Percentiles rank a stretch among this genome's conserved stretches.
phyloP scores from a whole-genome alignment of 1,139 yeast species.

The Protomyces inundatus region DNA sequence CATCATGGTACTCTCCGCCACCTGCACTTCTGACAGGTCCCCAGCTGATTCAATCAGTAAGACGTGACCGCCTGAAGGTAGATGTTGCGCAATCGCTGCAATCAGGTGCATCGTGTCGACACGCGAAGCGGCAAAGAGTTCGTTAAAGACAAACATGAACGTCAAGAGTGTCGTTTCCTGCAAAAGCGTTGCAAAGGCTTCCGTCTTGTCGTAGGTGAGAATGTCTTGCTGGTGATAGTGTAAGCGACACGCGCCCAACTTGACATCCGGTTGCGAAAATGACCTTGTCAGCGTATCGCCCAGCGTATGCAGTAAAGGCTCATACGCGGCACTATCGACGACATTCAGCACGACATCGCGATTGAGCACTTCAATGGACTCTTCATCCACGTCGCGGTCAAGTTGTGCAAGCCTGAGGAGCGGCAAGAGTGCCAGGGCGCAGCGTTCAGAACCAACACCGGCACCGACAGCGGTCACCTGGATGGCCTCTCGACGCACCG shows the following conservation, averaged over 20 bases:
- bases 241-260: background rate
- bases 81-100: conserved; percentile 4
- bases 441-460: conserved; percentile 20
- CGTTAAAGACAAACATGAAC: conserved; percentile 24
- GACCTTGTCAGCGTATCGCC: background rate
- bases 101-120: conserved; percentile 9
- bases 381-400: conserved; percentile 13
- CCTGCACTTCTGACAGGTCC: conserved; percentile 15
- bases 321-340: conserved; percentile 15
- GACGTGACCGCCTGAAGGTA: conserved; percentile 13
- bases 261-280: background rate
- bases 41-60: conserved; percentile 23
- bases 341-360: conserved; percentile 8
- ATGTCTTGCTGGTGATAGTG: conserved; percentile 10
- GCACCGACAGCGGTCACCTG: conserved; percentile 16
- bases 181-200: conserved; percentile 2
- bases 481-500: background rate
- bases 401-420: background rate
- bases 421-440: conserved; percentile 10
- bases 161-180: conserved; percentile 16
- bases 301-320: background rate
- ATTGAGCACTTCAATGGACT: background rate
- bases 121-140: conserved; percentile 20
- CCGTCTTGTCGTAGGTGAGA: background rate
- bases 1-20: conserved; percentile 7